Evolutionary conservation across 495 filamentous ascomycete genomes (phyloP).

Genomic region (Melanomma pulvis-pyrius): DNA sequence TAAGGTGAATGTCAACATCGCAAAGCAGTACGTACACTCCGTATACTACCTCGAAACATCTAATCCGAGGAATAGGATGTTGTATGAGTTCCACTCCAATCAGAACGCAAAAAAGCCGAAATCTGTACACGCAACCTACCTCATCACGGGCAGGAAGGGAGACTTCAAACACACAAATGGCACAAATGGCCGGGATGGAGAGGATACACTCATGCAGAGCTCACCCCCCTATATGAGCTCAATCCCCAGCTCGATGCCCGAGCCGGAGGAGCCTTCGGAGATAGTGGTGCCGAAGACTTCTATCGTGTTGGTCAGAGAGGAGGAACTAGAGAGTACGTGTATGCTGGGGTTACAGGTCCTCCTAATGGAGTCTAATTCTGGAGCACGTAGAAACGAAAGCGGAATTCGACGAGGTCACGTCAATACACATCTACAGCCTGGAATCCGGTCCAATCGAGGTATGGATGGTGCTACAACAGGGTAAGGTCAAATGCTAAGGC

Average conservation of each 20-base stretch:
- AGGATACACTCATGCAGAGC: constrained; percentile 75
- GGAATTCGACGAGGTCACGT: constrained; percentile 68
- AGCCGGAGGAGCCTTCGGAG: constrained; percentile 53
- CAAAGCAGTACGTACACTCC: constrained; percentile 67
- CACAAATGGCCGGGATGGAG: constrained; percentile 50
- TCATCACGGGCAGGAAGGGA: constrained; percentile 67
- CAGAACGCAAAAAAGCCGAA: constrained; percentile 78
- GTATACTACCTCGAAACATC: background rate
- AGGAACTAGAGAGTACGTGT: constrained; percentile 70
- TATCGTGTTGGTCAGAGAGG: constrained; percentile 76
- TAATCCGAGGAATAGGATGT: constrained; percentile 62
- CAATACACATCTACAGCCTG: constrained; percentile 87
- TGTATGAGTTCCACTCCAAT: constrained; percentile 81
- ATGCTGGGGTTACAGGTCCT: background rate
- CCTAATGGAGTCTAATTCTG: constrained; percentile 3
- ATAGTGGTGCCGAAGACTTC: constrained; percentile 52
- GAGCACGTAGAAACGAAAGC: constrained; percentile 60
- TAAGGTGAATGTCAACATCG: constrained; percentile 77
- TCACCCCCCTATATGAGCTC: constrained; percentile 49
- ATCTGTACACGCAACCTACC: constrained; percentile 82
- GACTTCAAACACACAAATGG: constrained; percentile 38
- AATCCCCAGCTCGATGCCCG: constrained; percentile 62
- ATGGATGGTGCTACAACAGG: constrained; percentile 28
- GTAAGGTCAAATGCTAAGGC: constrained; percentile 39
- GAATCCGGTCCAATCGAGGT: constrained; percentile 69